phyloP scores from a whole-genome alignment of 805 yeast species.

The Candida pseudoglaebosa region DNA sequence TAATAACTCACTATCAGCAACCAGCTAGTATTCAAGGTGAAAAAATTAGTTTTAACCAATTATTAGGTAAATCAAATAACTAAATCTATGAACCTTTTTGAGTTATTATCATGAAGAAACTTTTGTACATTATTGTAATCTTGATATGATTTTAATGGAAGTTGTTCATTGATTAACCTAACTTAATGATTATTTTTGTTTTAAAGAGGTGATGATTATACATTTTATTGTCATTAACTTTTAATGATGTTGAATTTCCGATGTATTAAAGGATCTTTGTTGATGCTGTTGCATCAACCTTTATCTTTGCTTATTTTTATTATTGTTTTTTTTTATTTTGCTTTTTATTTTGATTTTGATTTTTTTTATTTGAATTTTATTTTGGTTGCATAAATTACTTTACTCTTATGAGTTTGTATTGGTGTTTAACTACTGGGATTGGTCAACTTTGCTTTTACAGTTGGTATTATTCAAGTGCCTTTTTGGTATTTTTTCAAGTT shows the following conservation, averaged over 20 bases:
- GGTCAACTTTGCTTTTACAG: constrained; percentile 1
- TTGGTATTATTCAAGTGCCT: constrained; percentile 1
- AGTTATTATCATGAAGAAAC: not conserved
- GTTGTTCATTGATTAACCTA: not conserved
- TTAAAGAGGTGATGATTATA: not conserved
- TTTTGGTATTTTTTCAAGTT: constrained; percentile 7
- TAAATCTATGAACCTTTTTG: not conserved
- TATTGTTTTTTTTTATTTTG: constrained; percentile 4
- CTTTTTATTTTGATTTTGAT: constrained; percentile 1
- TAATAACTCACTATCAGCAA: constrained; percentile 6
- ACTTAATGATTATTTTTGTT: not conserved
- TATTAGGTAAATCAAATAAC: constrained; percentile 19
- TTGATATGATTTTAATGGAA: not conserved
- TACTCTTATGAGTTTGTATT: constrained; percentile 1
- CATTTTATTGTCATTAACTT: not conserved
- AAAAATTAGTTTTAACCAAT: constrained; percentile 38
- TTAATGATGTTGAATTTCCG: not conserved
- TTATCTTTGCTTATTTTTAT: not conserved
- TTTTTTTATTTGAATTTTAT: constrained; percentile 4
- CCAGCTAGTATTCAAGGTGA: constrained; percentile 22
- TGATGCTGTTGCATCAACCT: too few species aligned
- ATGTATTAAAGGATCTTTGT: not conserved
- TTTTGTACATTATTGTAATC: not conserved
- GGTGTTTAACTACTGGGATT: constrained; percentile 1
- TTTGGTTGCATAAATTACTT: not conserved